Conservation (phyloP, 2,329 filamentous ascomycete genomes). For the Colletotrichum tofieldiae region DNA sequence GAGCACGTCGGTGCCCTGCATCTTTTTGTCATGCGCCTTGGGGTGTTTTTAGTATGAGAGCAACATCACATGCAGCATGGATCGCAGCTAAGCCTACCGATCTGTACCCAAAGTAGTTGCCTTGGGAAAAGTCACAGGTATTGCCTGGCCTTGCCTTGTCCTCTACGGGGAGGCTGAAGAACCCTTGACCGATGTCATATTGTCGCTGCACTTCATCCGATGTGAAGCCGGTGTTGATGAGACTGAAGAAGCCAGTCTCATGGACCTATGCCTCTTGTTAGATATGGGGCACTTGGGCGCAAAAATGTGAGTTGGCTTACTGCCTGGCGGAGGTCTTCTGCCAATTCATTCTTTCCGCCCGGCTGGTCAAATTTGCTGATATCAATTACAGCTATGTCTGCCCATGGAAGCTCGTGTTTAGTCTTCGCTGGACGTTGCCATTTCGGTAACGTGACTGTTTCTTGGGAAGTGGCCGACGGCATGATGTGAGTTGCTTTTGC, state of each 20-base stretch:
- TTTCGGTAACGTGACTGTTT: slow-evolving; percentile 41
- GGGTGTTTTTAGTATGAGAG: neutral
- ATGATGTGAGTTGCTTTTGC: slow-evolving; percentile 18
- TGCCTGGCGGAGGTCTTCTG: slow-evolving; percentile 67
- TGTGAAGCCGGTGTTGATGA: slow-evolving; percentile 68
- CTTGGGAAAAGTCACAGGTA: slow-evolving; percentile 58
- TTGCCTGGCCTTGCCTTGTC: slow-evolving; percentile 65
- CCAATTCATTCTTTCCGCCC: slow-evolving; percentile 65
- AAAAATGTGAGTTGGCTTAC: slow-evolving; percentile 48
- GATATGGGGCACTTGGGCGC: no score
- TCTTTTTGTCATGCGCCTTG: slow-evolving; percentile 53
- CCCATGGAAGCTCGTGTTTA: slow-evolving; percentile 56
- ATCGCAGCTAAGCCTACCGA: slow-evolving; percentile 44
- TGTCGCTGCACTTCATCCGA: slow-evolving; percentile 68
- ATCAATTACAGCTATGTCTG: slow-evolving; percentile 69
- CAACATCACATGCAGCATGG: neutral
- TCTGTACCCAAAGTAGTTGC: slow-evolving; percentile 66
- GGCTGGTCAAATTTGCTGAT: slow-evolving; percentile 63
- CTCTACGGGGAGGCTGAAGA: slow-evolving; percentile 65
- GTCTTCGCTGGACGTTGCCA: slow-evolving; percentile 52
- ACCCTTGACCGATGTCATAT: slow-evolving; percentile 68
- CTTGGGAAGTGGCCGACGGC: slow-evolving; percentile 30
- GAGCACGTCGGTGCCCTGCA: slow-evolving; percentile 48
- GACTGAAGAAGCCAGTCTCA: slow-evolving; percentile 65
- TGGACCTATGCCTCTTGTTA: slow-evolving; percentile 44